Evolutionary conservation across 306 rosid species (phyloP), one percentile per base, ranked within the genome.

Genomic region (Trifolium repens): DNA sequence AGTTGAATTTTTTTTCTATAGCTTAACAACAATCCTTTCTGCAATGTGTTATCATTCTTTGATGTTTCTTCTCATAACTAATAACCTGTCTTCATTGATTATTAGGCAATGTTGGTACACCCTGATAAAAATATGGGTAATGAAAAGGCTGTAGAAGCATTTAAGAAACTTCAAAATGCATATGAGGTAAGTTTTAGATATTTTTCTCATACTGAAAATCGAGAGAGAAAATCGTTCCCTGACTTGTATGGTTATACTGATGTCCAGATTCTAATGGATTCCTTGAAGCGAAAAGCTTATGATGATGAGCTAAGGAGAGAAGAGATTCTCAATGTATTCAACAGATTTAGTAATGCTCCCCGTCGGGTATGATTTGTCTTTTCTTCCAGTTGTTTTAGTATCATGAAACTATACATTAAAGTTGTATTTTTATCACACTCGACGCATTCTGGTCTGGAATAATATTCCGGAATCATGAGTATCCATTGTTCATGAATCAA

Each of bases 61-160:
- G 75, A 85, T 73, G 32, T 78, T 78, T 79, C 40, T 72, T 43
- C 76, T 64, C 58, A 50, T 74, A 26, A 62, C 69, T 80, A 61
- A 70, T 43, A 53, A 27, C 58, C 37, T 79, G 74, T 75, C 57
- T 82, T 53, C 73, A 16, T 83, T 75, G 76, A 68, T 80, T 82
- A 72, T 81, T 81, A 96, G 99, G 99, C 99, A 75, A 96, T 96
- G 97, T 72, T 96, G 87, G 99, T 96, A 80, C 99, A 96, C 84
- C 99, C 99, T 32, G 99, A 96, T 86, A 96, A 96, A 89, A 96
- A 96, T 80, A 96, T 89, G 96, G 99, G 99, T 54, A 91, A 92
- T 80, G 99, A 96, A 77, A 96, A 90, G 83, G 99, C 99, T 5
- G 99, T 80, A 50, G 99, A 96, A 85, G 98, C 99, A 76, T 96